Conservation (phyloP, 2,329 filamentous ascomycete species). For the Eutypa lata region DNA sequence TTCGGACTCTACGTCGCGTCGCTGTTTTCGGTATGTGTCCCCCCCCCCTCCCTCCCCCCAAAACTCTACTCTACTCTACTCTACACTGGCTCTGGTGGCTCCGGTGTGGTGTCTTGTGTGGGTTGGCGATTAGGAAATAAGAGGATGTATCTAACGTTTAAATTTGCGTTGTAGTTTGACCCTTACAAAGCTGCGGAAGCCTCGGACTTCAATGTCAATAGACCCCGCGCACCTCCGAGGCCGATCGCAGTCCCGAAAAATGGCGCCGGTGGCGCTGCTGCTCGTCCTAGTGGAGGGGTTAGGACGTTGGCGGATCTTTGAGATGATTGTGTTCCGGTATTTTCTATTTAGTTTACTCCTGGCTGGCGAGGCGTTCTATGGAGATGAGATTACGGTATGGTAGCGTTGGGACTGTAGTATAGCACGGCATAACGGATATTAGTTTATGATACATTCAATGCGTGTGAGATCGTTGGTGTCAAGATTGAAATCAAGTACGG, state of each 20-base stretch:
- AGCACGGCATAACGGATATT: neutral
- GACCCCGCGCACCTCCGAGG: conserved; percentile 26
- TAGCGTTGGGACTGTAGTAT: neutral
- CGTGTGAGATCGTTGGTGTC: too few species aligned
- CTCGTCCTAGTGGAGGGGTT: conserved; percentile 23
- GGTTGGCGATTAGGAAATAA: too few species aligned
- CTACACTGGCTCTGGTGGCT: too few species aligned
- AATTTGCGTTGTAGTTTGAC: conserved; percentile 47
- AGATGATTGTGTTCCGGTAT: too few species aligned
- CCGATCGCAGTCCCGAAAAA: conserved; percentile 15
- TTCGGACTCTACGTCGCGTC: conserved; percentile 60
- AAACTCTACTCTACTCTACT: too few species aligned
- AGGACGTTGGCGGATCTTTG: conserved; percentile 53
- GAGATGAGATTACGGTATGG: neutral
- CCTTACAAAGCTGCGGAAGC: conserved; percentile 59
- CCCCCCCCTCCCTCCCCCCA: conserved; percentile 2
- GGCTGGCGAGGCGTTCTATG: neutral
- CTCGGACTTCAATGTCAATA: conserved; percentile 56
- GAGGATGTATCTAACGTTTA: neutral
- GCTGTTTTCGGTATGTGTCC: conserved; percentile 53
- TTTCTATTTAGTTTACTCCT: neutral
- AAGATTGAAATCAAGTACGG: neutral
- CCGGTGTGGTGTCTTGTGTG: too few species aligned
- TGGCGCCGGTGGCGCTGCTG: too few species aligned
- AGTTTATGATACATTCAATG: neutral